Percentiles rank a stretch among this genome's conserved stretches.
These are phyloP conservation scores for Stachybotrys elegans DNA, from an alignment of 2,329 filamentous ascomycete species.

Conservation along the genomic window DNA sequence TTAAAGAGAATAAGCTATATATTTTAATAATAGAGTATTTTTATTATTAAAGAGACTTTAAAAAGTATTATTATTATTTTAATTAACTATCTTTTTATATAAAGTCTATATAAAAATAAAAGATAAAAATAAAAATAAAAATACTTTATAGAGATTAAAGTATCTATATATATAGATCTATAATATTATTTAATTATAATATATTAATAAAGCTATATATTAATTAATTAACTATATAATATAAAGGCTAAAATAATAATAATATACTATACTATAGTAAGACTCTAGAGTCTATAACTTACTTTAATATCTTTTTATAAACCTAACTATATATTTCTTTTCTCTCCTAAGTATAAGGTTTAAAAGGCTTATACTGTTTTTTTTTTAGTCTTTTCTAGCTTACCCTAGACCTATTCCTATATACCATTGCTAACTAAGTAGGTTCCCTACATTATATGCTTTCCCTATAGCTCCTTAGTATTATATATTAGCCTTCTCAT, in stretches of 20 bases:
- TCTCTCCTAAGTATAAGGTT: too few relatives aligned
- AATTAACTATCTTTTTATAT: background rate
- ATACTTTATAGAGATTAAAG: background rate
- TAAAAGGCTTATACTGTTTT: too few relatives aligned
- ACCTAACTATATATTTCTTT: background rate
- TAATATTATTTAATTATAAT: background rate
- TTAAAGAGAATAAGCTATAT: background rate
- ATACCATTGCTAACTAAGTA: too few relatives aligned
- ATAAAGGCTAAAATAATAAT: background rate
- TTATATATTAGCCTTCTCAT: too few relatives aligned
- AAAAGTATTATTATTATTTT: background rate
- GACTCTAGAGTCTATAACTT: background rate
- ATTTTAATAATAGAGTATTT: background rate
- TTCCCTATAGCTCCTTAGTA: too few relatives aligned
- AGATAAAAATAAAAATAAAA: background rate
- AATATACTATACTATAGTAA: too few relatives aligned
- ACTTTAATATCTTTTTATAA: background rate
- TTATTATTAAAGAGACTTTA: background rate
- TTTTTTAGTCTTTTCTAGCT: too few relatives aligned
- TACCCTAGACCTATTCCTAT: too few relatives aligned
- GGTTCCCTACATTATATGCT: too few relatives aligned
- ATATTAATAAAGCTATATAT: background rate
- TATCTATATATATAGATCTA: background rate
- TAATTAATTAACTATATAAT: background rate
- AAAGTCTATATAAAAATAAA: background rate